Evolutionary conservation across 2,329 filamentous ascomycete genomes (phyloP), one percentile per base, ranked within the genome.

Genomic region (Pestalotiopsis sp.): DNA sequence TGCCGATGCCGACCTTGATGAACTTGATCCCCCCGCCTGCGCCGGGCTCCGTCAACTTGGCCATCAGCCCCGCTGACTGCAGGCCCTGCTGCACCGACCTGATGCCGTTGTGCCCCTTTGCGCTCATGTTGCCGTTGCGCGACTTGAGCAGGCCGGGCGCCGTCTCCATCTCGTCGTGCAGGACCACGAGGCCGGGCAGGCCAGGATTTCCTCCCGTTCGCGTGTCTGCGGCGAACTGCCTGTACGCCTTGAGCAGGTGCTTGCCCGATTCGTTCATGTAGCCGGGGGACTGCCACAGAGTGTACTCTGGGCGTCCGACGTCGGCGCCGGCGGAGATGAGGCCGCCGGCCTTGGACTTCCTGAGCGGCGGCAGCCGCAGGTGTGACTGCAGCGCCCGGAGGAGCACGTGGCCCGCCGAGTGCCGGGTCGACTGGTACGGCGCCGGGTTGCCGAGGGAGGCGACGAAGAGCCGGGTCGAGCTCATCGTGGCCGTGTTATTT

Each of bases 161-260:
- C 9, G 31, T 36, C 41, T 69, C 66, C 68, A 69, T 69, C 41
- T 69, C 68, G 52, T 69, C 68, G 57, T 69, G 62, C 36, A 69
- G 66, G 9, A 69, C 41, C 36, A 69, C 57, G 38, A 69, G 45
- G 6, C 65, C 62, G 23, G 68, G 68, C 31, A 65, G 56, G 36
- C 20, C 58, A 3, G 31, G 25, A 4, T 25, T n/a, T 11, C 25
- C 57, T 6, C 17, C 4, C 1, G 23, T 20, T 14, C 4, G 12
- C 2, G 59, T 13, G 3, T 27, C 41, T 12, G 25, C 17, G 31
- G 62, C 23, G 38, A 65, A 66, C 27, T 62, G 56, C 56, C 36
- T 66, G 49, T 70, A 70, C 4, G 68, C 66, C 38, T 62, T 68
- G 31, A 64, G 25, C 13, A 68, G 62, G 13, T 41, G n/a, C 14